Evolutionary conservation across 1,139 yeast species (phyloP), one percentile per base, ranked within the genome.

Genomic region (Zygoascus meyerae): DNA sequence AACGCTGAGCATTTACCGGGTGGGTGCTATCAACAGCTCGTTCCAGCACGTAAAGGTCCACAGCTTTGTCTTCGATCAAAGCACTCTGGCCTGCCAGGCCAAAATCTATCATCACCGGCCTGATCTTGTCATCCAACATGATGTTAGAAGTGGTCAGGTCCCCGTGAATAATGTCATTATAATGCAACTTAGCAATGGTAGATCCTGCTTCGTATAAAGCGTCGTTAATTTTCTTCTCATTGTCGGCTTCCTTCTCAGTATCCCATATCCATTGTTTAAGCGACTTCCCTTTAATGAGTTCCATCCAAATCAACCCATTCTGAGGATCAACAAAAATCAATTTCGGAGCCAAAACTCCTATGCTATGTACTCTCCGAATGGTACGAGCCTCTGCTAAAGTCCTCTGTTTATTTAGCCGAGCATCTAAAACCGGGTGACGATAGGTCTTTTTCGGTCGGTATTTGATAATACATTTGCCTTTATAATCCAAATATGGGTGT

Each of bases 81-180:
- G 78, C 76, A 1, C 95, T 81, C 49, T 81, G 81, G n/a, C 89
- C 79, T 5, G 86, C 79, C 15, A 94, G 73, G 0, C 99, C 99
- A 67, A 94, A 92, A 61, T 94, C 99, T 50, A 94, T 94, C 58
- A 92, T 67, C 37, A 73, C 77, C 0, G 95, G 87, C 39, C 48
- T 53, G 4, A 35, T 38, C 16, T 17, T 17, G 1, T 43, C 33
- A 1, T 47, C 52, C 9, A 90, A 63, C 42, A 94, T 75, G 28
- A 90, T 77, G 60, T 94, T 94, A 0, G 97, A 89, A 21, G 94
- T 81, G 0, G 99, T 94, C 58, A 94, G 72, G 62, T 94, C 99
- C 1, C 99, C 98, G 63, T 94, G 99, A 28, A 89, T 81, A 67
- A 86, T 78, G 54, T 87, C 95, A 52, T 78, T 72, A 54, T 75